These are phyloP conservation scores for Diplodia intermedia DNA, from an alignment of 2,329 filamentous ascomycete species.

Conservation along the genomic window DNA sequence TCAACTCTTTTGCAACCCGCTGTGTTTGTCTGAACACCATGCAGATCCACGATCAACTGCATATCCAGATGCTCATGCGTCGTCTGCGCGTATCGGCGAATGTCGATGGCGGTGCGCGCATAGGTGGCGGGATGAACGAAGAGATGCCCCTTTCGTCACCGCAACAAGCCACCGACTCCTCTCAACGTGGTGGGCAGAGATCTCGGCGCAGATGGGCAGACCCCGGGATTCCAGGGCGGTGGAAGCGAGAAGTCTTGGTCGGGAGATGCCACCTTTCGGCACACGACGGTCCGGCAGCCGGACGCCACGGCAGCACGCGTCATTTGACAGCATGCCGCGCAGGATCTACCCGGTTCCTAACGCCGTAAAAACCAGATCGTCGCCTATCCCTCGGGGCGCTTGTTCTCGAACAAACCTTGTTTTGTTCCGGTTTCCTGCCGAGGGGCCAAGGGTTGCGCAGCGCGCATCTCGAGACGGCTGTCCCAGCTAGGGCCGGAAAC, in stretches of 20 bases:
- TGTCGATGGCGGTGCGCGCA: too few relatives aligned
- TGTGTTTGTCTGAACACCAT: background rate
- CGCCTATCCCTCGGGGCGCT: background rate
- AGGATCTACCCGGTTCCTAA: constrained; percentile 21
- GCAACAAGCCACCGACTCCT: background rate
- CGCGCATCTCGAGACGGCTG: constrained; percentile 5
- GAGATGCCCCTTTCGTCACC: constrained; percentile 17
- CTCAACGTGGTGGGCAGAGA: background rate
- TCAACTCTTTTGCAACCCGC: too few relatives aligned
- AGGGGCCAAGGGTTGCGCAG: background rate
- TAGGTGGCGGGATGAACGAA: background rate
- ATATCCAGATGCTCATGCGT: background rate
- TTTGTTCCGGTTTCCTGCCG: background rate
- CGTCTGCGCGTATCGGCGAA: too few relatives aligned
- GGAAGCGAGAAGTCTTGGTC: background rate
- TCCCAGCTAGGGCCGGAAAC: background rate
- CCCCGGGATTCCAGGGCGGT: constrained; percentile 9
- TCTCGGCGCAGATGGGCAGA: background rate
- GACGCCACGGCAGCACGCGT: constrained; percentile 19
- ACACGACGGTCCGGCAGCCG: constrained; percentile 23
- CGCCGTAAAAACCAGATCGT: constrained; percentile 17
- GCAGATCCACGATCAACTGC: background rate
- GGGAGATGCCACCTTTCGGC: constrained; percentile 12
- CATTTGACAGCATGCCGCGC: background rate
- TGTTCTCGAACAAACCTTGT: background rate